phyloP scores from a whole-genome alignment of 208 protist genomes.

The Leishmania tropica region DNA sequence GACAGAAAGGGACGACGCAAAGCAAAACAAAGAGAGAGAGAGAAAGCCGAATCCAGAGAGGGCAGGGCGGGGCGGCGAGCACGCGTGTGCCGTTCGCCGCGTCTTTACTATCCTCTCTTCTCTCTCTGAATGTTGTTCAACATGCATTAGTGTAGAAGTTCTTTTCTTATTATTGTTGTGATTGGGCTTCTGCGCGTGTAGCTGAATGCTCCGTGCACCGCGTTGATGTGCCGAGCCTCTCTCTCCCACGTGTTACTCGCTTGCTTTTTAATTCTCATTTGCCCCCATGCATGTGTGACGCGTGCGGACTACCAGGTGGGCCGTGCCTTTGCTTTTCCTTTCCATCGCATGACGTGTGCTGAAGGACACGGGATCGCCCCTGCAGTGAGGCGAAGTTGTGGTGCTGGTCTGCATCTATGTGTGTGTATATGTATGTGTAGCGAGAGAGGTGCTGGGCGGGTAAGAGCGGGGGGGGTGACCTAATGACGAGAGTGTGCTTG shows the following conservation, averaged over 20 bases:
- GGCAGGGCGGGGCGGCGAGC: too few species aligned
- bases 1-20: too few species aligned
- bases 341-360: background rate
- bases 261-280: background rate
- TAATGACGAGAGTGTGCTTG: background rate
- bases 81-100: background rate
- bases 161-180: background rate
- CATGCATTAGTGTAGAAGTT: background rate
- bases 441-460: background rate
- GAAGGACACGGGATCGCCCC: background rate
- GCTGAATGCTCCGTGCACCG: background rate
- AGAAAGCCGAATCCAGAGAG: background rate
- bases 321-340: background rate
- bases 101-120: slow-evolving; percentile 14
- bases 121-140: background rate
- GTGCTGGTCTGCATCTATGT: background rate
- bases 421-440: slow-evolving; percentile 1
- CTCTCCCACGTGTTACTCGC: background rate
- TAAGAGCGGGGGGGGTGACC: too few species aligned
- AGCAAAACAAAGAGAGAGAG: too few species aligned
- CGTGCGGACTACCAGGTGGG: too few species aligned
- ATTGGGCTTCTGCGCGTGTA: too few species aligned
- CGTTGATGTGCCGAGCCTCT: background rate
- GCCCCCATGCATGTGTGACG: background rate
- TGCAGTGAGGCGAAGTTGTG: background rate